Conservation (phyloP, 2,329 filamentous ascomycete genomes). For the Cercospora citrullina region DNA sequence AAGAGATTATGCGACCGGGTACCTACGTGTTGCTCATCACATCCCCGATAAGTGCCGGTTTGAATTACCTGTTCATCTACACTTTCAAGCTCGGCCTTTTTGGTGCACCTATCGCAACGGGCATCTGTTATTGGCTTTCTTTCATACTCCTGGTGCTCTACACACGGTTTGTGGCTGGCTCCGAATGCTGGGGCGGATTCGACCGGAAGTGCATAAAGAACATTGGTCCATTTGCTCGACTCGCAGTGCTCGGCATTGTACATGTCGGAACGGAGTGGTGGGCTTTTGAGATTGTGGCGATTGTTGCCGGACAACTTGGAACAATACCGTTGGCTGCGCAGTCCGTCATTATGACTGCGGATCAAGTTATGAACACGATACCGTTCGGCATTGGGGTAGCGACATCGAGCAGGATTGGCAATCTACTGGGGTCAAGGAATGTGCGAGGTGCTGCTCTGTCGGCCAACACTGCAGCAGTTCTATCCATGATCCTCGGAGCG, state of each 20-base stretch:
- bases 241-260: conserved; percentile 73
- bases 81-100: conserved; percentile 69
- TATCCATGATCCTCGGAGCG: conserved; percentile 69
- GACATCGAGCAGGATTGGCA: conserved; percentile 74
- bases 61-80: conserved; percentile 72
- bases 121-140: conserved; percentile 82
- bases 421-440: conserved; percentile 70
- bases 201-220: conserved; percentile 65
- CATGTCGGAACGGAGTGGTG: conserved; percentile 90
- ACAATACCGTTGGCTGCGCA: conserved; percentile 78
- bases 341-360: conserved; percentile 65
- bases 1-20: conserved; percentile 65
- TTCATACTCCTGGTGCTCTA: conserved; percentile 76
- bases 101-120: conserved; percentile 78
- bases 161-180: conserved; percentile 67
- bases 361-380: conserved; percentile 67
- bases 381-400: conserved; percentile 86
- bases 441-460: conserved; percentile 66
- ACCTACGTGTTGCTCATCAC: conserved; percentile 63
- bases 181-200: conserved; percentile 75
- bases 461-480: conserved; percentile 71
- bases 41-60: conserved; percentile 58
- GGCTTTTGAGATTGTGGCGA: conserved; percentile 88
- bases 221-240: conserved; percentile 67
- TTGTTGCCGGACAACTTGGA: conserved; percentile 77